Conservation (phyloP, 2,329 filamentous ascomycete genomes). For the Blastomyces parvus region DNA sequence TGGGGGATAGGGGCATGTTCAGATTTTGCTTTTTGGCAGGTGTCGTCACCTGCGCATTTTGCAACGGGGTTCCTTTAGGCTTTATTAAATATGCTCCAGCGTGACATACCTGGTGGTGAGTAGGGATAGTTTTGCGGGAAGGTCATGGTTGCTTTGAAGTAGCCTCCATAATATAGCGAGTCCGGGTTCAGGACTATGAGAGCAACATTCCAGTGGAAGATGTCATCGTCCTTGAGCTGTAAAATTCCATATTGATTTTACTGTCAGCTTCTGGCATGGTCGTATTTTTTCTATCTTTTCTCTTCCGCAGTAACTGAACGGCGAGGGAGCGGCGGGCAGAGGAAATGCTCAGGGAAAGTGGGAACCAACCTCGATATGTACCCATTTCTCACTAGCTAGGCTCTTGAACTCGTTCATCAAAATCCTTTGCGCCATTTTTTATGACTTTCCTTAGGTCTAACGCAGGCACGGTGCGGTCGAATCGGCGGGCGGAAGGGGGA, state of each 20-base stretch:
- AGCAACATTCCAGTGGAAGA: constrained; percentile 78
- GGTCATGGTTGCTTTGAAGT: constrained; percentile 80
- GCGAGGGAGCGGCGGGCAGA: neutral
- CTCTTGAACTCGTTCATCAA: constrained; percentile 81
- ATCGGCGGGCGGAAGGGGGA: neutral
- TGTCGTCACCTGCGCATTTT: neutral
- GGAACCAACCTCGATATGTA: constrained; percentile 65
- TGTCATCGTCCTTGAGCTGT: constrained; percentile 68
- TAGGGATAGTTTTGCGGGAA: constrained; percentile 88
- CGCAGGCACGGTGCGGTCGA: neutral
- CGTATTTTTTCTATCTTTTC: neutral
- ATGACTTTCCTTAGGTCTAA: constrained; percentile 4
- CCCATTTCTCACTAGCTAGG: constrained; percentile 84
- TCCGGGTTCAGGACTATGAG: constrained; percentile 90
- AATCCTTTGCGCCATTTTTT: constrained; percentile 58
- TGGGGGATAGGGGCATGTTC: neutral
- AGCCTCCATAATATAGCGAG: constrained; percentile 84
- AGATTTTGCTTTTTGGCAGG: neutral
- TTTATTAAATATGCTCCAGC: neutral
- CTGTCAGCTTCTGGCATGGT: neutral
- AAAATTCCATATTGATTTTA: constrained; percentile 2
- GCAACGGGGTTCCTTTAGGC: neutral
- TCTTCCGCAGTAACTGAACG: neutral
- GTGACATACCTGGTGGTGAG: constrained; percentile 55
- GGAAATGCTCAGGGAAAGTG: neutral